Evolutionary conservation across 768 basidiomycete genomes (phyloP), one percentile per base, ranked within the genome.

Genomic region (Solioccasus polychromus): DNA sequence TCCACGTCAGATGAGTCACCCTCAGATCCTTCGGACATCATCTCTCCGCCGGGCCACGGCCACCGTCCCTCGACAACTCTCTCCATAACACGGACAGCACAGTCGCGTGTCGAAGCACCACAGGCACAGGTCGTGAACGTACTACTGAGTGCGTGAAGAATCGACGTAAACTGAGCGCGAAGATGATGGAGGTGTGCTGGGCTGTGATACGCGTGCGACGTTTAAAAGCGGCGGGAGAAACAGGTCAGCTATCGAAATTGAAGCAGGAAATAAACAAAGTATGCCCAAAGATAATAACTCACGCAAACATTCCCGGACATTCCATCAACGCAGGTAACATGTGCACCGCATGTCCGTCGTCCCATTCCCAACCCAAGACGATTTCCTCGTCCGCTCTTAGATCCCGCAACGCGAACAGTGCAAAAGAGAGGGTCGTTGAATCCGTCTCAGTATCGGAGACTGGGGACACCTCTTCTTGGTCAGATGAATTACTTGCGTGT

Each of bases 311-410:
- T 47, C 73, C 67, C 5, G 82, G 79, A 5, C 75, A 65, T 54
- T 80, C 69, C 46, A 89, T 70, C 40, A 88, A 65, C 8, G 81
- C 80, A n/a, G 81, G 87, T 1, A 92, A 69, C 49, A 74, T 70
- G 64, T 95, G 93, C 0, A 94, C 79, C 1, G 85, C 82, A 59
- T 91, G 88, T 2, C 82, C 82, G 57, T 98, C 94, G 55, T 97
- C 93, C 94, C 94, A 98, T 62, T 96, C 92, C 92, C 94, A 97
- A 0, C 87, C 88, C 0, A 97, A 68, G 0, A 93, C 81, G 17
- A 97, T 78, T 68, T 97, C 94, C 52, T 93, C 92, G 38, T 85
- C 76, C 26, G 79, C 79, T 44, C 76, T 77, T 52, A 97, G 74
- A 50, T 89, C 86, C 10, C 80, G 68, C 15, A 83, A 66, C 2